Conservation (phyloP, 192 early-diverging fungal genomes). For the Umbelopsis ramanniana region DNA sequence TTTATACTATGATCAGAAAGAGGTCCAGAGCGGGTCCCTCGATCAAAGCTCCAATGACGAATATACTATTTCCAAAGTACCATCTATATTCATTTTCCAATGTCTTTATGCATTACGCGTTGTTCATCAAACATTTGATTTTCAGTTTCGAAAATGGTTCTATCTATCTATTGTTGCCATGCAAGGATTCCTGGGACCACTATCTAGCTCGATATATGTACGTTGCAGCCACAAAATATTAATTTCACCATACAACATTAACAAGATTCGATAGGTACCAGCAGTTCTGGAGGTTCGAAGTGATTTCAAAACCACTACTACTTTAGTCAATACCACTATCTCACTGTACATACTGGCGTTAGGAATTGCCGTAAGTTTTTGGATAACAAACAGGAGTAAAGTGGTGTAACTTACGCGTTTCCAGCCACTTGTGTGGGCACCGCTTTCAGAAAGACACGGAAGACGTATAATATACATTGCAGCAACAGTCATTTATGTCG, state of each 20-base stretch:
- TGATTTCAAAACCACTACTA: constrained; percentile 28
- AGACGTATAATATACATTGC: constrained; percentile 35
- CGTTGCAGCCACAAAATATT: not conserved
- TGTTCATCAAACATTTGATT: not conserved
- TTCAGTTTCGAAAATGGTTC: constrained; percentile 26
- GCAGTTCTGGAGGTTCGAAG: constrained; percentile 31
- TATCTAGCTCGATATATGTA: constrained; percentile 42
- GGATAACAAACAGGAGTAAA: no score
- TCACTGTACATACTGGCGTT: constrained; percentile 36
- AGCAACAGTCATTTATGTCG: constrained; percentile 35
- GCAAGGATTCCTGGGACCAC: constrained; percentile 41
- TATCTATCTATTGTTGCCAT: constrained; percentile 37
- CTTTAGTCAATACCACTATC: constrained; percentile 36
- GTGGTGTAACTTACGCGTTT: not conserved
- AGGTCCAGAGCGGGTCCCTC: no score
- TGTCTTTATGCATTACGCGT: no score
- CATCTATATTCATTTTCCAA: not conserved
- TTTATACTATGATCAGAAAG: no score
- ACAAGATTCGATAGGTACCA: constrained; percentile 26
- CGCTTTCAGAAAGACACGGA: constrained; percentile 40
- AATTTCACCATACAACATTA: not conserved
- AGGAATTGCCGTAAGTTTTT: constrained; percentile 32
- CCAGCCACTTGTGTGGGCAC: constrained; percentile 45
- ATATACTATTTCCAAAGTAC: not conserved
- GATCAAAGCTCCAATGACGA: no score